Evolutionary conservation across 1,284 basidiomycete species (phyloP), one percentile per base, ranked within the genome.

Genomic region (Cronartium ribicola): DNA sequence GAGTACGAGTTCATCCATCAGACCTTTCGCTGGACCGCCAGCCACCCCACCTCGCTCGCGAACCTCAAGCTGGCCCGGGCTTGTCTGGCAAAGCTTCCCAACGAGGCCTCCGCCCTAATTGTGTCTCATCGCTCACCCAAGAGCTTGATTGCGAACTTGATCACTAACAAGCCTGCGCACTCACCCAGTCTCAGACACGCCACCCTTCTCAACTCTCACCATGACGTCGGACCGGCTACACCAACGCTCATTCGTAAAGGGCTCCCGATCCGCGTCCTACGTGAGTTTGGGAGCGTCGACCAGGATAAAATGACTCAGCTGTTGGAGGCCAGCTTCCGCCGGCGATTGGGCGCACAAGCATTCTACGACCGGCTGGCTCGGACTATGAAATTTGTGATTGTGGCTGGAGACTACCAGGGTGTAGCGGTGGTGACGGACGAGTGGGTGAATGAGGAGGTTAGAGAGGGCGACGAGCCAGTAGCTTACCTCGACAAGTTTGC

Each of bases 401-500:
- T 98, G 76, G 92, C 93, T 0, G 96, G 95, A 75, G 95, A 98
- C 82, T 98, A 98, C 81, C 89, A 89, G 14, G 96, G 94, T 61
- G 92, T 92, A 2, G 96, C 95, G 4, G 88, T 99, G 77, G 94
- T 97, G 70, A 99, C 96, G 17, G 88, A 87, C 76, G 95, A 98
- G 81, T 83, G 81, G 1, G 78, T 77, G 62, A 82, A 72, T 64
- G 44, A 73, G 22, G 44, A n/a, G 7, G n/a, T 46, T 10, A 43
- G 29, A 62, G 17, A 59, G 51, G 81, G 79, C 22, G 78, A 82
- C 2, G 75, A 78, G 36, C 79, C 83, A 0, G 90, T 98, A 76
- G 89, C 91, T 14, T 99, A 99, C 82, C 86, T 99, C 67, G 96
- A 99, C 86, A 99, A 99, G 83, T 99, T 99, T 81, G 95, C 94